phyloP scores from a whole-genome alignment of 192 early-diverging fungal species.

The Pilaira anomala region DNA sequence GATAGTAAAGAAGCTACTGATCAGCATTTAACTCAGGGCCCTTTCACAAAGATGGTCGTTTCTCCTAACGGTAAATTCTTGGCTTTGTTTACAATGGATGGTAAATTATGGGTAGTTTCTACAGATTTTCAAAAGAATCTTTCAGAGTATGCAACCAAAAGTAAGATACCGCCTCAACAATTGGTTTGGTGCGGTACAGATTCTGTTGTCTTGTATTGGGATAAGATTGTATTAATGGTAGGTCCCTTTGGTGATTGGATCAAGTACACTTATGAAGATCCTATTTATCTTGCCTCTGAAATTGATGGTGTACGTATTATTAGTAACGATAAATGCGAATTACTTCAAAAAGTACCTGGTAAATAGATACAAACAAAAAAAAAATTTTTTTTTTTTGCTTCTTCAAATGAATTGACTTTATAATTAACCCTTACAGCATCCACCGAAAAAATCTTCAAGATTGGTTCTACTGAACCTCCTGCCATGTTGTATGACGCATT shows the following conservation, averaged over 20 bases:
- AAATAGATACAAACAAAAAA: too few species aligned
- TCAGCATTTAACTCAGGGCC: constrained; percentile 85
- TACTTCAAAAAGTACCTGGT: constrained; percentile 89
- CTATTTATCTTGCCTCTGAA: constrained; percentile 83
- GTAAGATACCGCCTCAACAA: constrained; percentile 63
- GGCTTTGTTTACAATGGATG: constrained; percentile 76
- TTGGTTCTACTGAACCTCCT: constrained; percentile 90
- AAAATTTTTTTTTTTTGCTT: constrained; percentile 4
- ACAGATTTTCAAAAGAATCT: constrained; percentile 92
- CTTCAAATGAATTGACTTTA: neutral
- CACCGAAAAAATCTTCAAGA: constrained; percentile 83
- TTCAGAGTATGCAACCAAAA: constrained; percentile 76
- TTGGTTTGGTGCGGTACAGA: constrained; percentile 94
- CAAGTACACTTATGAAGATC: constrained; percentile 73
- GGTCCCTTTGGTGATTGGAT: constrained; percentile 92
- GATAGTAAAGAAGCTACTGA: constrained; percentile 79
- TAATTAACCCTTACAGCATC: constrained; percentile 49
- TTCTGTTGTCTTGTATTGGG: constrained; percentile 85
- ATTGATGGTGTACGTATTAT: constrained; percentile 91
- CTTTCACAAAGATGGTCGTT: constrained; percentile 82
- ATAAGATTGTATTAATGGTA: constrained; percentile 79
- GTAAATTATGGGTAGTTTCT: constrained; percentile 89
- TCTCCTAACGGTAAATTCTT: constrained; percentile 95
- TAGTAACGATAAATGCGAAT: constrained; percentile 76
- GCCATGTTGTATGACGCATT: constrained; percentile 89